These are phyloP conservation scores for Dictyostelium discoideum DNA, from an alignment of 78 protist species.

Conservation along the genomic window DNA sequence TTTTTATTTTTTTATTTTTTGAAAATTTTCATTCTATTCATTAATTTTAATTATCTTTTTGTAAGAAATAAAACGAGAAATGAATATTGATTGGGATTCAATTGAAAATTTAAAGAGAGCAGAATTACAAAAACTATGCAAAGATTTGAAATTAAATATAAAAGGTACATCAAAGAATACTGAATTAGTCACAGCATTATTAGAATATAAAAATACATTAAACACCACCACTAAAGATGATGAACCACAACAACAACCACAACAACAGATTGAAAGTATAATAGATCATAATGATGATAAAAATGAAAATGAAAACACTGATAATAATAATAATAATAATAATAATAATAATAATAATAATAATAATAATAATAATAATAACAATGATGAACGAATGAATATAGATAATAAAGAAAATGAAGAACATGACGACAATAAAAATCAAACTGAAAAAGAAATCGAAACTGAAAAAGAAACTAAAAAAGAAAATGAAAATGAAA, in stretches of 20 bases:
- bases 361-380: not conserved
- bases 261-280: not conserved
- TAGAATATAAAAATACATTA: conserved; percentile 14
- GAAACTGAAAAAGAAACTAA: not conserved
- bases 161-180: conserved; percentile 64
- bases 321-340: not conserved
- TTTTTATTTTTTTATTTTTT: not conserved
- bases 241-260: not conserved
- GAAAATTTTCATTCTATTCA: not conserved
- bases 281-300: not conserved
- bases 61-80: not conserved
- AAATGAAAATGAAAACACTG: not conserved
- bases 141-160: conserved; percentile 39
- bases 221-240: not conserved
- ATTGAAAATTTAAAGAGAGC: conserved; percentile 28
- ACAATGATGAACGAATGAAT: not conserved
- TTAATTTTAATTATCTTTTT: not conserved
- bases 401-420: not conserved
- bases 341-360: not conserved
- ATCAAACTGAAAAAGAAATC: no score
- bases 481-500: not conserved
- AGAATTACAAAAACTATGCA: conserved; percentile 56
- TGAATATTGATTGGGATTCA: conserved; percentile 45
- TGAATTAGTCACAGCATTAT: conserved; percentile 28
- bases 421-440: not conserved